Base-by-base conservation (phyloP, 345 rosid genomes). In the Xanthoceras sorbifolium region DNA sequence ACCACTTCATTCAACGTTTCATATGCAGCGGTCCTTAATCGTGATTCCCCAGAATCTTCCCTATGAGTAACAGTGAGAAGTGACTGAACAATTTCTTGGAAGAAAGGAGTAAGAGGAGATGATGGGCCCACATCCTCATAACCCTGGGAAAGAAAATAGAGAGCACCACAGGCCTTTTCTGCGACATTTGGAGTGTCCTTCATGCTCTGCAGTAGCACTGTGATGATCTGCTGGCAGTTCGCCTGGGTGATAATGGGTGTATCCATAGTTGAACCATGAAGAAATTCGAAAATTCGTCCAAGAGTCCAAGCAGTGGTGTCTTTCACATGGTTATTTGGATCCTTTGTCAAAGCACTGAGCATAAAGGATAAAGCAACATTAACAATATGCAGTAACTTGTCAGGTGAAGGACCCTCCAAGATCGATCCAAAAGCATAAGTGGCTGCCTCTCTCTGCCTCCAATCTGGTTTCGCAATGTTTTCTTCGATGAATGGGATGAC, bases 41-140 rank as follows among this genome's bases (percentile, higher is more conserved):
- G 81, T 14, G 84, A 81, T 31, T 84, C 87, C 48, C 81, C 85
- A 48, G 85, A 85, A 84, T 84, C 87, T 59, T 84, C 93, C 73
- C 95, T 80, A 82, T 89, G 93, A 40, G 90, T 88, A 29, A 86
- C 95, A 75, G 92, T 83, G 61, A 91, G 87, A 73, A 91, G 93
- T 22, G 93, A 84, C 77, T 89, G 89, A 61, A 89, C 89, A 46
- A 91, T 89, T 71, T 91, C 95, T 77, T 91, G 91, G 87, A 91
- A 91, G 64, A 82, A 91, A 26, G 95, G 90, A 44, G 95, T 87
- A 64, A 91, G 61, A 3, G 92, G 95, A 78, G 91, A 86, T 50
- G 84, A 81, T 17, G 83, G 78, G 25, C 76, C 79, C 22, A 63
- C 80, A 8, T 79, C 85, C 67, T 84, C 87, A 67, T 79, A 84